Base-by-base conservation (phyloP, 305 asterid species). In the Ajuga reptans region DNA sequence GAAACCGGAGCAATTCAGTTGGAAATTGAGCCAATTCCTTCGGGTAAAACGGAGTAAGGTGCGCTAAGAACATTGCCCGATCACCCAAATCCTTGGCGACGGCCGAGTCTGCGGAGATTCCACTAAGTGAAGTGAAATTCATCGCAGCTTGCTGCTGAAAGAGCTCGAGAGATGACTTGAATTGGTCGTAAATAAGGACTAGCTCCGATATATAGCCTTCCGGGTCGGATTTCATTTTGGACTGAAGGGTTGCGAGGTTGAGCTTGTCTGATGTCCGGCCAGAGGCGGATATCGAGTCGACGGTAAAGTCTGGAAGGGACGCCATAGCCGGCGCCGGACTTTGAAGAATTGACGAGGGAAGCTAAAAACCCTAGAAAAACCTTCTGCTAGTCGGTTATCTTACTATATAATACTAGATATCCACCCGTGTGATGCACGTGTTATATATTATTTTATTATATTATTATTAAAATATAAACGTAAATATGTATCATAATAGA, bases 81-180 rank as follows among this genome's bases (percentile, higher is more conserved):
- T 86, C 97, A n/a, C 92, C 86, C 71, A 90, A 83, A 55, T 85
- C 87, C 83, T 89, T 90, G 5, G 96, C 83, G 3, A 90, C 88
- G 3, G 87, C 62, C 0, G 85, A 50, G 78, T 89, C 99, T 10
- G 83, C 76, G 3, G 85, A 70, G 45, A 84, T 82, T 42, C 97
- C 96, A 46, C 87, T 88, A n/a, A 86, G 73, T 3, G 99, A 87
- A 64, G 91, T 86, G 83, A 87, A 90, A 71, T 81, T 90, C 65
- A 84, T 64, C 0, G 94, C 95, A 0, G 97, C 89, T 78, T 93
- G 96, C 68, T 87, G 89, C 79, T 85, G 82, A 55, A 90, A 93
- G 16, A 89, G 88, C 58, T 89, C 95, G 11, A 90, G 78, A 10
- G 88, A 86, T 0, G 96, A 84, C 74, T 87, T 86, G 81, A 90